A percentile compares a stretch with the other conserved stretches of the same genome.
phyloP scores from a whole-genome alignment of 192 early-diverging fungal genomes.

The Coemansia sp. region DNA sequence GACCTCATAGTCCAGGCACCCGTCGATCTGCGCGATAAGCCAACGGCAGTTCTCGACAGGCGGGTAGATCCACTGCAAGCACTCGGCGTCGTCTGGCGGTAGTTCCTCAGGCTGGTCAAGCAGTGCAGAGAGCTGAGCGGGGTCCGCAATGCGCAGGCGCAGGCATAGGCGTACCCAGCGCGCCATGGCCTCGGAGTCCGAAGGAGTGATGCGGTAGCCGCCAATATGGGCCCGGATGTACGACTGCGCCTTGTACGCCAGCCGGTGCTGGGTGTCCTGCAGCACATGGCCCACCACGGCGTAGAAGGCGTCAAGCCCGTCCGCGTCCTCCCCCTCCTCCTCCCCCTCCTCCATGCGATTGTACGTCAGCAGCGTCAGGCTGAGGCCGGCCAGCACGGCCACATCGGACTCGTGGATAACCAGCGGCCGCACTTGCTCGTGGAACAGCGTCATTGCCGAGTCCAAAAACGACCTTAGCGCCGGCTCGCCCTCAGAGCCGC shows the following conservation, averaged over 20 bases:
- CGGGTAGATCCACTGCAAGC: slow-evolving; percentile 40
- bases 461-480: slow-evolving; percentile 78
- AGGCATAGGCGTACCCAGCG: slow-evolving; percentile 28
- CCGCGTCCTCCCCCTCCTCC: slow-evolving; percentile 27
- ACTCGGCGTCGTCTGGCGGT: slow-evolving; percentile 15
- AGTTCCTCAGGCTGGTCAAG: neutral
- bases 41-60: slow-evolving; percentile 37
- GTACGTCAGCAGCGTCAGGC: slow-evolving; percentile 54
- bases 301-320: slow-evolving; percentile 64
- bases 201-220: slow-evolving; percentile 24
- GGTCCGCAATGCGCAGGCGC: slow-evolving; percentile 20
- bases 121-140: slow-evolving; percentile 17
- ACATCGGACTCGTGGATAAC: slow-evolving; percentile 88
- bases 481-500: slow-evolving; percentile 34
- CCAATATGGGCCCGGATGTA: slow-evolving; percentile 64
- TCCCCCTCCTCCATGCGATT: slow-evolving; percentile 2
- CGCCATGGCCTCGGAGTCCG: slow-evolving; percentile 15
- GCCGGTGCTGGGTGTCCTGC: slow-evolving; percentile 85
- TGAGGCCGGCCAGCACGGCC: slow-evolving; percentile 81
- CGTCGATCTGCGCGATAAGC: slow-evolving; percentile 47
- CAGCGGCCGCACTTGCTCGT: slow-evolving; percentile 84
- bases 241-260: slow-evolving; percentile 85
- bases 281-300: slow-evolving; percentile 78
- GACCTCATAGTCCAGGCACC: slow-evolving; percentile 41
- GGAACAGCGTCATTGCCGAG: slow-evolving; percentile 70